Conservation (phyloP, 2,329 filamentous ascomycete genomes). For the Fusarium devonianum region DNA sequence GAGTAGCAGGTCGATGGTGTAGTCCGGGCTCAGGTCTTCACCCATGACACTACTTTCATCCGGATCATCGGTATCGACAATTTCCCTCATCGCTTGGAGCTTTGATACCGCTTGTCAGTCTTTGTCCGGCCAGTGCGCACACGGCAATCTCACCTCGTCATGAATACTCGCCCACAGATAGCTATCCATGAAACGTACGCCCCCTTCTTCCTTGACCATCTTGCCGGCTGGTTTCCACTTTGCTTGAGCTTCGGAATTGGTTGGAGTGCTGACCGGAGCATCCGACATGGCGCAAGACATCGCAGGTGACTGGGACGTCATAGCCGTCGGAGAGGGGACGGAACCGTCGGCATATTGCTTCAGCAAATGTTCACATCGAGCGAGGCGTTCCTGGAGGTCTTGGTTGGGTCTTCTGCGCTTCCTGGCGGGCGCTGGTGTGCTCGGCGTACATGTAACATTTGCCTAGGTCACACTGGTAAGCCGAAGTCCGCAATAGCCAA, state of each 20-base stretch:
- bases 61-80: slow-evolving; percentile 58
- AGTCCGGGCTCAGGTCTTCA: slow-evolving; percentile 59
- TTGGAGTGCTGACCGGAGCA: slow-evolving; percentile 37
- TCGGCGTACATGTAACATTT: slow-evolving; percentile 66
- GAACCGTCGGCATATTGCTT: slow-evolving; percentile 62
- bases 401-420: slow-evolving; percentile 67
- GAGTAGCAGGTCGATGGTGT: slow-evolving; percentile 60
- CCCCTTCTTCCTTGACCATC: slow-evolving; percentile 62
- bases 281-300: slow-evolving; percentile 38
- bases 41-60: slow-evolving; percentile 59
- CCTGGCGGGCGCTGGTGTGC: slow-evolving; percentile 65
- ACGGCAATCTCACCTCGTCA: slow-evolving; percentile 58
- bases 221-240: slow-evolving; percentile 59
- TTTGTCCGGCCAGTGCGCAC: background rate
- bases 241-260: slow-evolving; percentile 43
- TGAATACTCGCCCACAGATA: slow-evolving; percentile 62
- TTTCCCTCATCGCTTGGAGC: slow-evolving; percentile 66
- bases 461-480: slow-evolving; percentile 52
- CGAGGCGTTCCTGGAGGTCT: slow-evolving; percentile 66
- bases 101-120: slow-evolving; percentile 38
- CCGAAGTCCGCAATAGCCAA: slow-evolving; percentile 10
- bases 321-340: slow-evolving; percentile 36
- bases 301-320: slow-evolving; percentile 29
- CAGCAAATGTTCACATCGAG: slow-evolving; percentile 64
- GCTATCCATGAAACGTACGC: slow-evolving; percentile 65